phyloP scores from a whole-genome alignment of 2,329 filamentous ascomycete genomes.

The Epichloe gansuensis region DNA sequence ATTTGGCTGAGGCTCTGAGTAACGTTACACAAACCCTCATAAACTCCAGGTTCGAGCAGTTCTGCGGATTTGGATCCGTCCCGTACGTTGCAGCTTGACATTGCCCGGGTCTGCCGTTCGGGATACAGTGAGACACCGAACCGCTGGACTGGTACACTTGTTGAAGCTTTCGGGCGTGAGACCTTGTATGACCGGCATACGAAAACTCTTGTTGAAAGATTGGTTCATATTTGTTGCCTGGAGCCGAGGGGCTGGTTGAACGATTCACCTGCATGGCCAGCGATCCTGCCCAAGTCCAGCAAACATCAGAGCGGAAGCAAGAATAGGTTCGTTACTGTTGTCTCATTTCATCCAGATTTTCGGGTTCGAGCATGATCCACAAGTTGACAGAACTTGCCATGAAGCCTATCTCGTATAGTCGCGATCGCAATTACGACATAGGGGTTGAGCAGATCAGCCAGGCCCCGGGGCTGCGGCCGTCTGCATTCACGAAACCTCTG shows the following conservation, averaged over 20 bases:
- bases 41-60: background rate
- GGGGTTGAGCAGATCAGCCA: background rate
- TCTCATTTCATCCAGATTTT: conserved; percentile 4
- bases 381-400: background rate
- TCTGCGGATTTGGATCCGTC: background rate
- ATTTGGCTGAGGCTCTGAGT: background rate
- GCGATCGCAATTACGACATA: background rate
- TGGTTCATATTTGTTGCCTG: background rate
- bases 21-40: conserved; percentile 2
- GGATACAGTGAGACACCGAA: conserved; percentile 3
- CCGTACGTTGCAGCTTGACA: background rate
- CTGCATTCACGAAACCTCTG: conserved; percentile 5
- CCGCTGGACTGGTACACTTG: conserved; percentile 2
- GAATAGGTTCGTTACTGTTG: background rate
- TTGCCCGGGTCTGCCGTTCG: conserved; percentile 1
- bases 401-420: background rate
- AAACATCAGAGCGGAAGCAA: background rate
- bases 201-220: background rate
- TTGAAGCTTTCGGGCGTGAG: conserved; percentile 1
- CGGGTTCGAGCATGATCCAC: conserved; percentile 1
- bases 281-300: background rate
- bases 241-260: background rate
- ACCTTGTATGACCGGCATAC: conserved; percentile 4
- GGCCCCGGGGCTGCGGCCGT: conserved; percentile 4
- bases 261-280: background rate